Evolutionary conservation across 164 flowering plant genomes (phyloP).

Genomic region (Sedum album): DNA sequence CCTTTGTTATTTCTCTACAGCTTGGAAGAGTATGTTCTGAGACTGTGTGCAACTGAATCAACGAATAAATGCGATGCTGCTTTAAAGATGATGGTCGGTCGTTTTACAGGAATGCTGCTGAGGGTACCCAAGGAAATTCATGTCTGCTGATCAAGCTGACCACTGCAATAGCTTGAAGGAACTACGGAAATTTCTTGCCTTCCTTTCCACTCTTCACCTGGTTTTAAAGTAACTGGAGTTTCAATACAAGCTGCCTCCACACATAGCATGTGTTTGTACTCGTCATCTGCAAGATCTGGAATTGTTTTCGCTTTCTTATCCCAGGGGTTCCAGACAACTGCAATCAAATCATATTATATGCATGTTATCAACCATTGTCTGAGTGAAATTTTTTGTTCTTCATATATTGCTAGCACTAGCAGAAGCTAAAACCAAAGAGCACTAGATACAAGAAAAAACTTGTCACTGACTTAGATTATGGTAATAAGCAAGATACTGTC

Average conservation of each 20-base stretch:
- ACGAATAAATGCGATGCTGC: not conserved
- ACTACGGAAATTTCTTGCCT: conserved; percentile 29
- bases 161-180: conserved; percentile 34
- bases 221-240: conserved; percentile 28
- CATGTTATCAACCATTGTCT: not conserved
- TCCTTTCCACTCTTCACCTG: conserved; percentile 39
- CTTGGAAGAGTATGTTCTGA: too few species aligned
- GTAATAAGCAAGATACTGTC: too few species aligned
- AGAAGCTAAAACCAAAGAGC: not conserved
- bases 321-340: conserved; percentile 43
- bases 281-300: conserved; percentile 33
- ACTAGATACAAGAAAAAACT: not conserved
- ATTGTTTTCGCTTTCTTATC: conserved; percentile 34
- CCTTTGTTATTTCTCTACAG: too few species aligned
- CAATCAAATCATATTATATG: not conserved
- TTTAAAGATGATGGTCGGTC: not conserved
- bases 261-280: conserved; percentile 30
- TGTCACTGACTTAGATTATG: not conserved
- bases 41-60: too few species aligned
- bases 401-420: not conserved
- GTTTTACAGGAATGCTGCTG: too few species aligned
- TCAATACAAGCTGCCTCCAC: conserved; percentile 33
- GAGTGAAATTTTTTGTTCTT: not conserved
- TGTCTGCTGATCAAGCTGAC: conserved; percentile 27
- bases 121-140: not conserved